A percentile compares a stretch with the other conserved stretches of the same genome.
Evolutionary conservation across 1,284 basidiomycete genomes (phyloP).

Genomic region (Kalmanozyma brasiliensis): DNA sequence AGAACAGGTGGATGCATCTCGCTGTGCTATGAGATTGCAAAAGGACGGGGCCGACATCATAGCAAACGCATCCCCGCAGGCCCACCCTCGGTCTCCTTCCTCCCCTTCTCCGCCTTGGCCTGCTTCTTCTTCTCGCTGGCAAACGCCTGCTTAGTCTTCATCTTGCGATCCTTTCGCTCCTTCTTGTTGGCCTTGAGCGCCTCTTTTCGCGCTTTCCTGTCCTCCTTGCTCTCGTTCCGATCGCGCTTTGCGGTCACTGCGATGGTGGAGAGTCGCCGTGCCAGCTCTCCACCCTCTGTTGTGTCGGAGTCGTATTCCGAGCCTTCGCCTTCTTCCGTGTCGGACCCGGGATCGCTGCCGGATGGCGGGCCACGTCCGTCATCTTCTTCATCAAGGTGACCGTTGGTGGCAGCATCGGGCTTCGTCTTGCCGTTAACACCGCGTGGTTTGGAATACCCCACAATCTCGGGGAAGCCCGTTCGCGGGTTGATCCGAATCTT

Average conservation of each 20-base stretch:
- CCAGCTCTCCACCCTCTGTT: slow-evolving; percentile 29
- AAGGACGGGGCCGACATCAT: slow-evolving; percentile 5
- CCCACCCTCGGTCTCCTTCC: slow-evolving; percentile 51
- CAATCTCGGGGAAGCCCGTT: slow-evolving; percentile 60
- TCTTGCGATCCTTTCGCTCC: slow-evolving; percentile 52
- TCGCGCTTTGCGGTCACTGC: slow-evolving; percentile 42
- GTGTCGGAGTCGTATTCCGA: slow-evolving; percentile 43
- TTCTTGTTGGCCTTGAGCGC: slow-evolving; percentile 76
- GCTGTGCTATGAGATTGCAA: no score
- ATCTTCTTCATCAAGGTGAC: slow-evolving; percentile 9
- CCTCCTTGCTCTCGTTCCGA: slow-evolving; percentile 79
- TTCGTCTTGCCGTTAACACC: slow-evolving; percentile 21
- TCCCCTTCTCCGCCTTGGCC: slow-evolving; percentile 44
- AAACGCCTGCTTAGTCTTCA: slow-evolving; percentile 56
- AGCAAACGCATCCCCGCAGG: slow-evolving; percentile 45
- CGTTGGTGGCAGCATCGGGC: slow-evolving; percentile 5
- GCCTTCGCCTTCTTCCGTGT: slow-evolving; percentile 34
- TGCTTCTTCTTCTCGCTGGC: slow-evolving; percentile 57
- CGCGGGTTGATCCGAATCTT: slow-evolving; percentile 60
- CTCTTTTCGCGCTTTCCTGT: slow-evolving; percentile 87
- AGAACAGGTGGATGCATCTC: no score
- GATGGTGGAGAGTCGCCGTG: slow-evolving; percentile 19
- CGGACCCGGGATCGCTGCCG: slow-evolving; percentile 30
- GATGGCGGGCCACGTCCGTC: slow-evolving; percentile 33
- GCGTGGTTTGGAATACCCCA: slow-evolving; percentile 54